phyloP scores from a whole-genome alignment of 2,329 filamentous ascomycete genomes.

The Ilyonectria mors-panacis region DNA sequence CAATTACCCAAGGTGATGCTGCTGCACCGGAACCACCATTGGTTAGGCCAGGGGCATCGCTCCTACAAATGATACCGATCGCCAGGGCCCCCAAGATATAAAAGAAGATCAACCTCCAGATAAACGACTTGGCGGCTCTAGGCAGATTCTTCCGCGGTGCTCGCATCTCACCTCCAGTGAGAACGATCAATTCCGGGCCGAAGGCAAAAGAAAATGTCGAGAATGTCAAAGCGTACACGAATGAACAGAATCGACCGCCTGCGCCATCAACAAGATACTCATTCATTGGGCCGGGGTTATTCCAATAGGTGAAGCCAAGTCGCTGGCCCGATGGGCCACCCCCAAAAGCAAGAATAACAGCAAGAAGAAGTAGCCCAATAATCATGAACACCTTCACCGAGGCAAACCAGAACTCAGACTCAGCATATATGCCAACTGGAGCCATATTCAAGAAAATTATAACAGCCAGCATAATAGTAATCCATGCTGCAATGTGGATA shows the following conservation, averaged over 20 bases:
- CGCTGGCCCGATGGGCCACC: conserved; percentile 61
- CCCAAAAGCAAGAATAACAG: conserved; percentile 62
- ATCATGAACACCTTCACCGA: conserved; percentile 64
- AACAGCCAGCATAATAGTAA: conserved; percentile 38
- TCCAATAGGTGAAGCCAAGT: conserved; percentile 61
- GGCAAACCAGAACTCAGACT: conserved; percentile 66
- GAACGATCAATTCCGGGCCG: conserved; percentile 48
- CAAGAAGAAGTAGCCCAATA: conserved; percentile 63
- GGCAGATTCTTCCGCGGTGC: conserved; percentile 51
- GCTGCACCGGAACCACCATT: conserved; percentile 44
- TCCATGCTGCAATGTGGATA: conserved; percentile 39
- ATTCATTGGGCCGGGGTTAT: conserved; percentile 25
- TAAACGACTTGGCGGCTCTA: conserved; percentile 48
- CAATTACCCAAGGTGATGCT: conserved; percentile 62
- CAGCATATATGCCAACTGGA: conserved; percentile 63
- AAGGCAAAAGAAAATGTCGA: conserved; percentile 42
- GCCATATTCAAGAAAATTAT: conserved; percentile 37
- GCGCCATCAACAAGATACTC: conserved; percentile 2
- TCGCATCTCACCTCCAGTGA: conserved; percentile 52
- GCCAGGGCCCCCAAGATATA: conserved; percentile 42
- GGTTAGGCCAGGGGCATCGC: conserved; percentile 37
- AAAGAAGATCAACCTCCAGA: conserved; percentile 50
- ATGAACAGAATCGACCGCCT: background rate
- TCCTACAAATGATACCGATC: conserved; percentile 34
- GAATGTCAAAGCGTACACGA: conserved; percentile 29